These are phyloP conservation scores for Emmonsia crescens DNA, from an alignment of 2,329 filamentous ascomycete species.

Conservation along the genomic window DNA sequence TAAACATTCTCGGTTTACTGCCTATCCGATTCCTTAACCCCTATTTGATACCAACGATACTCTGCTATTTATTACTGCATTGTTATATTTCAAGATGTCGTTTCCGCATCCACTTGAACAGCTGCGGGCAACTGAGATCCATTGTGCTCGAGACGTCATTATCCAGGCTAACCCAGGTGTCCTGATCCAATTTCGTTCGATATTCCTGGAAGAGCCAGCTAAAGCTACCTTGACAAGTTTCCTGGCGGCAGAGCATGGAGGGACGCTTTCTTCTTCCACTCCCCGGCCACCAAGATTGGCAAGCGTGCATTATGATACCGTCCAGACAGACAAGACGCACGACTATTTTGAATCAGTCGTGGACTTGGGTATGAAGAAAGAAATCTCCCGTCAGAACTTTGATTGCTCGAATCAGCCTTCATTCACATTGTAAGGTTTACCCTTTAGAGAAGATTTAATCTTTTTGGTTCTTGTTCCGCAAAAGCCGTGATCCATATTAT, in stretches of 20 bases:
- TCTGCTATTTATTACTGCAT: not conserved
- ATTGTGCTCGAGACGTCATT: conserved; percentile 40
- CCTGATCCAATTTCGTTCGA: conserved; percentile 39
- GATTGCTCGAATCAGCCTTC: conserved; percentile 39
- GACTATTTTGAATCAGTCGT: conserved; percentile 46
- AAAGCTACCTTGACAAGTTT: conserved; percentile 40
- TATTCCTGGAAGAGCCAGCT: conserved; percentile 41
- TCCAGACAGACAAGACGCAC: conserved; percentile 29
- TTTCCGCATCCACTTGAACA: conserved; percentile 44
- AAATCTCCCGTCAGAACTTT: conserved; percentile 37
- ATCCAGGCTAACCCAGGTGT: conserved; percentile 28
- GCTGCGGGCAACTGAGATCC: conserved; percentile 46
- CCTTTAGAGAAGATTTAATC: not conserved
- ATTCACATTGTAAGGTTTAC: conserved; percentile 31
- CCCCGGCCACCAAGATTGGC: conserved; percentile 41
- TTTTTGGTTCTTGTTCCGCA: not conserved
- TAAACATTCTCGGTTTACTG: not conserved
- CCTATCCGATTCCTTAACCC: not conserved
- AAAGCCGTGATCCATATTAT: not conserved
- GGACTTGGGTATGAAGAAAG: conserved; percentile 34
- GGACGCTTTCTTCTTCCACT: conserved; percentile 23
- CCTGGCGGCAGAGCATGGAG: conserved; percentile 38
- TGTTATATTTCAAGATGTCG: conserved; percentile 4
- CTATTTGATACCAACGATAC: not conserved
- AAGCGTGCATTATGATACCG: conserved; percentile 42